Base-by-base conservation (phyloP, 352 stramenopile genomes). In the Phytophthora parvispora region DNA sequence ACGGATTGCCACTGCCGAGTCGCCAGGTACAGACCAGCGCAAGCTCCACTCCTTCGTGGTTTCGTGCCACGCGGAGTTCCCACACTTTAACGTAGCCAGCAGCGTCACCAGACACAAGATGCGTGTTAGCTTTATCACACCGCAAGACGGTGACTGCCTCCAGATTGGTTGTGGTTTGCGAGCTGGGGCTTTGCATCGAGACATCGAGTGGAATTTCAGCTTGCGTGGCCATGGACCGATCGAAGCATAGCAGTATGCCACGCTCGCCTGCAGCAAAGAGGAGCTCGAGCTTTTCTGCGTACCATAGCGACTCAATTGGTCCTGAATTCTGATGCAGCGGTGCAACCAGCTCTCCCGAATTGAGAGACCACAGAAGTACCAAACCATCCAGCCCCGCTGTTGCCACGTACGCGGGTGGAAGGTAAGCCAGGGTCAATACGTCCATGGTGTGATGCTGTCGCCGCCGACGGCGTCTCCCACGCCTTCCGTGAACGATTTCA, bases 361-460 rank as follows among this genome's bases (percentile, higher is more conserved):
- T 94, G 61, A 94, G 75, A 27, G 85, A 92, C 87, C 87, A 94
- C 13, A 94, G 59, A 59, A 94, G 29, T 31, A 94, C 89, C 28
- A 88, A 60, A n/a, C 87, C 87, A 57, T 94, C 87, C 13, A 93
- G 66, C 0, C 87, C 87, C 0, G 83, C 78, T 1, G 87, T 93
- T 10, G 83, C 83, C 43, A 94, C 83, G 59, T 91, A 90, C 25
- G 83, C 85, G 2, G 84, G 87, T 18, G 87, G 83, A 50, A 92
- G 83, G 66, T 89, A 94, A 22, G 87, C 80, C 16, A 94, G 58
- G 12, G 82, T 58, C 7, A 94, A 74, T 7, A 94, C 77, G 50
- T 94, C 87, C 77, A 91, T 89, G 6, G 81, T 81, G 64, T 94
- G 87, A 27, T 69, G 64, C 8, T 67, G 49, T 54, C 69, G 72